A percentile compares a stretch with the other conserved stretches of the same genome.
Conservation (phyloP, 305 asterid species). For the Ilex paraguariensis region DNA sequence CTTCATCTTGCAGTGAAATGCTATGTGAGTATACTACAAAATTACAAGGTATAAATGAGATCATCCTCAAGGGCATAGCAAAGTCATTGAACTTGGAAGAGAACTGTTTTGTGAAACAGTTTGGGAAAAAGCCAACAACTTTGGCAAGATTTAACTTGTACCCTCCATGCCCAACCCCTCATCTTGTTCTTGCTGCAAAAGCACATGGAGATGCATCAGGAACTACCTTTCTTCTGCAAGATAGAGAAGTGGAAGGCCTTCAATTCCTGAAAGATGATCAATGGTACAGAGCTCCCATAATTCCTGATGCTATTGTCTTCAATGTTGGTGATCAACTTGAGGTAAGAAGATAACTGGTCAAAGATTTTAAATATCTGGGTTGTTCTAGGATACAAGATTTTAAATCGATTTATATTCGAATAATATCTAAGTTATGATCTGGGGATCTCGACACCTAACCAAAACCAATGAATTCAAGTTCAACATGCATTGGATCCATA, state of each 20-base stretch:
- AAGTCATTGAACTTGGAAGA: constrained; percentile 26
- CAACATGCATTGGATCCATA: no score
- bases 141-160: constrained; percentile 23
- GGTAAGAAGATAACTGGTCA: constrained; percentile 6
- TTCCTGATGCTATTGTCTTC: constrained; percentile 26
- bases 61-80: constrained; percentile 19
- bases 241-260: constrained; percentile 25
- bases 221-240: constrained; percentile 27
- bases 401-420: no score
- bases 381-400: no score
- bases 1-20: constrained; percentile 8
- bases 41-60: constrained; percentile 11
- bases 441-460: no score
- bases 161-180: constrained; percentile 31
- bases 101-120: constrained; percentile 17
- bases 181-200: constrained; percentile 24
- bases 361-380: no score
- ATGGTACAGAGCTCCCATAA: constrained; percentile 26
- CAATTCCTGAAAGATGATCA: constrained; percentile 23
- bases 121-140: constrained; percentile 14
- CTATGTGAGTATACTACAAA: constrained; percentile 7
- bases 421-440: no score
- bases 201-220: constrained; percentile 29
- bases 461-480: no score
- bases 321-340: constrained; percentile 33